Evolutionary conservation across 805 yeast genomes (phyloP), one percentile per base, ranked within the genome.

Genomic region (Candida glaebosa): DNA sequence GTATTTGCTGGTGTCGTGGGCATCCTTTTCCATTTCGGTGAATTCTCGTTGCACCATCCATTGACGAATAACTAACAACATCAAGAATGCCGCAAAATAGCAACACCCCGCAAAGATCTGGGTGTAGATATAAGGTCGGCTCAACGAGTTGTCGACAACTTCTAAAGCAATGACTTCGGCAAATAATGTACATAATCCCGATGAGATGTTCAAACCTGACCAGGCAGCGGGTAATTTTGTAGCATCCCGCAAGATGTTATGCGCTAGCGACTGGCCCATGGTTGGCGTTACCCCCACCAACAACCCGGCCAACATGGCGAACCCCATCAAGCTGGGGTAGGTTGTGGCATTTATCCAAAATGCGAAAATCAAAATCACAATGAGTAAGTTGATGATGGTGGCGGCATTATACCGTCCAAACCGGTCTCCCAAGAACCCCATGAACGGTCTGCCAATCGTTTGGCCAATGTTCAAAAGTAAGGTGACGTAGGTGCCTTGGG

Each of bases 41-140:
- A 79, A 45, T 53, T 65, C 64, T 36, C 73, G 57, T 36, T 67
- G 50, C 2, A 82, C 75, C 42, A 75, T 63, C 65, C 70, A 67
- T 47, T 79, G 82, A 47, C 89, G 65, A 16, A 78, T 61, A 0
- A 76, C 60, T 1, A 77, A 43, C 41, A 75, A 58, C 19, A 78
- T 42, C 2, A 77, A 4, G 8, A 73, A 52, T 0, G 75, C 74
- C 8, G 58, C 58, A n/a, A 73, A 52, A 47, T 72, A 75, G 35
- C 75, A 57, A 15, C 69, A 51, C 2, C 85, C 87, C 3, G 79
- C 73, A 54, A 79, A 81, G 1, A 81, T 66, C 51, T 82, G 87
- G 1, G 84, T 70, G 48, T 81, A 72, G 26, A 76, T 58, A 49
- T 75, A 82, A 2, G 87, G 85, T n/a, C 49, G 46, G 4, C 40